Evolutionary conservation across 257 asterid genomes (phyloP).

Genomic region (Gynochthodes officinalis): DNA sequence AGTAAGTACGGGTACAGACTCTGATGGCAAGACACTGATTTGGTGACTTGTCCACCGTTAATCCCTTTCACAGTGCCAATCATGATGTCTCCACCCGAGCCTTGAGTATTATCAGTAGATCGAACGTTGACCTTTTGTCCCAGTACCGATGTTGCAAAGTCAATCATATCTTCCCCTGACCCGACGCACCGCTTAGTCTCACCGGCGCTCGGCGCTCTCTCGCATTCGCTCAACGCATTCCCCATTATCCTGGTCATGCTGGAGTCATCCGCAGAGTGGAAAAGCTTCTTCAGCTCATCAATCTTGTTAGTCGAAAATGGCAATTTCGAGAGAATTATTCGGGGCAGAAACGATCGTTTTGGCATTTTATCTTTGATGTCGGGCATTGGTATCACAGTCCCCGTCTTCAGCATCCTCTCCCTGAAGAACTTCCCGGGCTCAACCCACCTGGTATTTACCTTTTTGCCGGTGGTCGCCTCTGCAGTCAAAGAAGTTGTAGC

Average conservation of each 20-base stretch:
- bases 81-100: conserved; percentile 43
- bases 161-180: conserved; percentile 86
- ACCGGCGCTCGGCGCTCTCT: conserved; percentile 68
- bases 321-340: conserved; percentile 53
- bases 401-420: conserved; percentile 63
- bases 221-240: conserved; percentile 61
- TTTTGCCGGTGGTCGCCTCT: conserved; percentile 24
- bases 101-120: conserved; percentile 48
- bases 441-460: conserved; percentile 43
- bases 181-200: conserved; percentile 81
- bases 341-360: conserved; percentile 79
- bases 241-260: conserved; percentile 40
- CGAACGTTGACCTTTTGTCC: conserved; percentile 65
- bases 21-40: conserved; percentile 87
- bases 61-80: conserved; percentile 56
- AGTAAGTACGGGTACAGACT: conserved; percentile 69
- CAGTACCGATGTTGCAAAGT: conserved; percentile 69
- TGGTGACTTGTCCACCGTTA: conserved; percentile 73
- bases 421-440: conserved; percentile 89
- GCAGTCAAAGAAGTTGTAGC: neutral
- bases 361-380: conserved; percentile 90
- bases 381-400: conserved; percentile 82
- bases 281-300: conserved; percentile 42
- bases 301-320: conserved; percentile 73
- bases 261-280: conserved; percentile 58